Percentiles rank a stretch among this genome's conserved stretches.
Conservation (phyloP, 1,284 basidiomycete species). For the Tilletiaria anomala region DNA sequence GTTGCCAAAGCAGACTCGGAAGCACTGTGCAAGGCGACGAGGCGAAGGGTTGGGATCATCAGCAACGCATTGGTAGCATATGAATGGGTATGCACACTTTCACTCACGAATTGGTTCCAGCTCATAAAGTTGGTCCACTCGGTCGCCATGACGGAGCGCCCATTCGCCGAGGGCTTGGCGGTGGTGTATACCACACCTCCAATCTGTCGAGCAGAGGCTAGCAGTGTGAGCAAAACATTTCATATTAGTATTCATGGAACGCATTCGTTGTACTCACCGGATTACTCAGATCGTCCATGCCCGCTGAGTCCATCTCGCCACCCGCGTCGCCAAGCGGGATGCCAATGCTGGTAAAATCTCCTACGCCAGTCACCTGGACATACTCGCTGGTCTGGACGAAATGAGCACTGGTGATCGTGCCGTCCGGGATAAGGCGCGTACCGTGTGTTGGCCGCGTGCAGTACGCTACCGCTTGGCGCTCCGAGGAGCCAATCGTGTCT, state of each 20-base stretch:
- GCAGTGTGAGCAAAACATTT: too few relatives aligned
- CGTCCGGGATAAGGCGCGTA: conserved; percentile 31
- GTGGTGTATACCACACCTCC: conserved; percentile 31
- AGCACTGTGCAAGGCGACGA: too few relatives aligned
- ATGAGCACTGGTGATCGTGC: conserved; percentile 27
- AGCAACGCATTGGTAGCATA: too few relatives aligned
- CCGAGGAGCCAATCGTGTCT: conserved; percentile 21
- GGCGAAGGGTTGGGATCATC: too few relatives aligned
- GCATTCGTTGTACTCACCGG: too few relatives aligned
- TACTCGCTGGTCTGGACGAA: conserved; percentile 27
- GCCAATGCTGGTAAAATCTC: conserved; percentile 19
- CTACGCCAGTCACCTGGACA: conserved; percentile 29
- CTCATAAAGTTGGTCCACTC: conserved; percentile 34
- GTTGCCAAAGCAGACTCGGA: conserved; percentile 8
- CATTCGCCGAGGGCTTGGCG: too few relatives aligned
- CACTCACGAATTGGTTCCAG: conserved; percentile 20
- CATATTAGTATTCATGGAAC: too few relatives aligned
- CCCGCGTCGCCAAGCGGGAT: conserved; percentile 20
- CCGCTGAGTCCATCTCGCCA: conserved; percentile 33
- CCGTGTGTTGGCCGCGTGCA: conserved; percentile 31
- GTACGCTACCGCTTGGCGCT: conserved; percentile 28
- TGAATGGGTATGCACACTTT: too few relatives aligned
- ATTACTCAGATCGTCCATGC: conserved; percentile 31
- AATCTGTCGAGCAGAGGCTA: conserved; percentile 21
- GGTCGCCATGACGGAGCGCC: conserved; percentile 11